phyloP scores from a whole-genome alignment of 495 filamentous ascomycete species.

The Xylaria curta region DNA sequence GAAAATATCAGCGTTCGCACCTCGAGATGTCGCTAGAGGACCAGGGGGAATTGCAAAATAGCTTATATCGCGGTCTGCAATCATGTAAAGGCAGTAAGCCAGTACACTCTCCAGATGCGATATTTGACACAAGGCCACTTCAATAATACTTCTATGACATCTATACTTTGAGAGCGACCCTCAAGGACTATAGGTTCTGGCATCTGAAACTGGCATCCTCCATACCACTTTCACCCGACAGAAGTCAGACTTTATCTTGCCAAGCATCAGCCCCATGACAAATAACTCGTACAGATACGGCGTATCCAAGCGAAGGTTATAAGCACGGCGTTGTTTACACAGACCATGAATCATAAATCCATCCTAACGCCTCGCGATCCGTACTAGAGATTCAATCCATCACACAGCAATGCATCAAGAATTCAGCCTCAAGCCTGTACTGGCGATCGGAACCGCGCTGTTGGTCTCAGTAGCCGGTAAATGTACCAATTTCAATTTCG shows the following conservation, averaged over 20 bases:
- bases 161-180: no score
- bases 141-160: no score
- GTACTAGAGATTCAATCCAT: slow-evolving; percentile 9
- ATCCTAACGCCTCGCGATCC: slow-evolving; percentile 1
- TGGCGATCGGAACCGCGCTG: slow-evolving; percentile 8
- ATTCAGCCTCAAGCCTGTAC: not conserved
- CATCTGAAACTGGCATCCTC: no score
- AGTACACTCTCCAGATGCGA: no score
- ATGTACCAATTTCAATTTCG: slow-evolving; percentile 10
- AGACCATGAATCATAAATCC: not conserved
- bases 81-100: no score
- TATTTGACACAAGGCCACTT: no score
- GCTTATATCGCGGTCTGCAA: no score
- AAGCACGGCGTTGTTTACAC: not conserved
- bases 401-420: not conserved
- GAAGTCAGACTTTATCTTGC: not conserved
- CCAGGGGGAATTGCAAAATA: no score
- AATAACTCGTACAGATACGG: not conserved
- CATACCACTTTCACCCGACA: no score
- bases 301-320: slow-evolving; percentile 6
- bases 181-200: no score
- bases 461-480: slow-evolving; percentile 6
- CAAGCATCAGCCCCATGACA: slow-evolving; percentile 5
- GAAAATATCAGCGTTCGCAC: no score
- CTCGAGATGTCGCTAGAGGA: no score